Base-by-base conservation (phyloP, 179 eudicot genomes). In the Amaranthus tricolor region DNA sequence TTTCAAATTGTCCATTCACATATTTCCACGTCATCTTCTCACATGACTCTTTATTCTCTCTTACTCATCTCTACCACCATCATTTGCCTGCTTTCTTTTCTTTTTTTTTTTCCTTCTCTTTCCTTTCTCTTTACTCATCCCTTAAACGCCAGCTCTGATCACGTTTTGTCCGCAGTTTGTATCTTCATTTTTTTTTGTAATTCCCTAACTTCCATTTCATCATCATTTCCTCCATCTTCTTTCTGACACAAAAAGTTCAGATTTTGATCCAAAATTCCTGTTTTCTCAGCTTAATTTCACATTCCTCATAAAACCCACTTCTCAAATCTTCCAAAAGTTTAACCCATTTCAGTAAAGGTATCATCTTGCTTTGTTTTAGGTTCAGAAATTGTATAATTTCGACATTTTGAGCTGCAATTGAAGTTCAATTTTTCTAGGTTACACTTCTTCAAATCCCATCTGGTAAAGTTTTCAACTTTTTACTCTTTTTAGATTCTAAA, bases 1-100 rank as follows among this genome's bases (percentile, higher is more conserved):
- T 79, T 79, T 62, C 15, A 44, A n/a, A 9, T 10, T 73, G 52
- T 17, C 80, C 73, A 77, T 0, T 71, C 70, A 80, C 70, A 70
- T 53, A 10, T 52, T 20, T 53, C 66, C 83, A 83, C 78, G 67
- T 83, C 79, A 77, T 71, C 76, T 64, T 74, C 84, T 83, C 86
- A 83, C 84, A 83, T 83, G 79, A 77, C 71, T 62, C 65, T 71
- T n/a, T 24, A 31, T 31, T 31, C 40, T 31, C 40, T 31, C 40
- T 31, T 64, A 72, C 76, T 74, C 73, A 55, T 52, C 59, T 31
- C 44, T 73, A 71, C 54, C 76, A 71, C 79, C 62, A 59, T 57
- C 80, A 63, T 72, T 47, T 62, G 49, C 64, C 12, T 47, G 51
- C 24, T 54, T 17, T 43, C 10, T 4, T 13, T 73, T 61, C 59